phyloP scores from a whole-genome alignment of 176 grass and related monocot species.

The Hordeum marinum region DNA sequence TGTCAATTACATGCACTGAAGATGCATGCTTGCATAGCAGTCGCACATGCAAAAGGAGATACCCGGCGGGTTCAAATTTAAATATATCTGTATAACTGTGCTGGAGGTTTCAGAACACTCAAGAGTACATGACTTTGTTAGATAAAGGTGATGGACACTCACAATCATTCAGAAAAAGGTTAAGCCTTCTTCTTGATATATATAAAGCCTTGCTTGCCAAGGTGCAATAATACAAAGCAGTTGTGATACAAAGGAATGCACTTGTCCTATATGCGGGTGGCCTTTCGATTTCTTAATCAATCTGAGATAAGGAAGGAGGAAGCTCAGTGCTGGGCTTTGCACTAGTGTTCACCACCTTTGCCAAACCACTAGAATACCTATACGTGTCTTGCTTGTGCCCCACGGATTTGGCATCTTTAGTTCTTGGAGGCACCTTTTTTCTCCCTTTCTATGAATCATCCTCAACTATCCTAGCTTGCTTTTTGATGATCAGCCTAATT shows the following conservation, averaged over 20 bases:
- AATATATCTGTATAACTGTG: too few relatives aligned
- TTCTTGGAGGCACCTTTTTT: background rate
- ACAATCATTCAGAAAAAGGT: conserved; percentile 27
- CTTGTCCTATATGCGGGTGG: background rate
- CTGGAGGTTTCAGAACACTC: background rate
- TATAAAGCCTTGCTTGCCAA: conserved; percentile 1
- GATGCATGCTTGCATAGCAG: background rate
- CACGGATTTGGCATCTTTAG: conserved; percentile 4
- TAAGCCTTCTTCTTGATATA: background rate
- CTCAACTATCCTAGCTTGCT: conserved; percentile 3
- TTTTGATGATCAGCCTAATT: conserved; percentile 1
- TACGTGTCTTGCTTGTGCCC: background rate
- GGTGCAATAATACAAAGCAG: conserved; percentile 37
- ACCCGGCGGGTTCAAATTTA: background rate
- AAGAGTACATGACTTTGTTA: background rate
- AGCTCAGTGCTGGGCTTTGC: background rate
- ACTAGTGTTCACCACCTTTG: background rate
- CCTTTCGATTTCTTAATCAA: conserved; percentile 19
- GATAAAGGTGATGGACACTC: background rate
- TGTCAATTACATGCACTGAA: background rate
- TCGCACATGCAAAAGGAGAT: background rate
- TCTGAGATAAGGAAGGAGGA: conserved; percentile 14
- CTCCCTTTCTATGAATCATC: background rate
- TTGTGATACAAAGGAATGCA: conserved; percentile 24
- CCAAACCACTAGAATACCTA: conserved; percentile 12